These are phyloP conservation scores for Akebia trifoliata DNA, from an alignment of 164 flowering plant species.

Conservation along the genomic window DNA sequence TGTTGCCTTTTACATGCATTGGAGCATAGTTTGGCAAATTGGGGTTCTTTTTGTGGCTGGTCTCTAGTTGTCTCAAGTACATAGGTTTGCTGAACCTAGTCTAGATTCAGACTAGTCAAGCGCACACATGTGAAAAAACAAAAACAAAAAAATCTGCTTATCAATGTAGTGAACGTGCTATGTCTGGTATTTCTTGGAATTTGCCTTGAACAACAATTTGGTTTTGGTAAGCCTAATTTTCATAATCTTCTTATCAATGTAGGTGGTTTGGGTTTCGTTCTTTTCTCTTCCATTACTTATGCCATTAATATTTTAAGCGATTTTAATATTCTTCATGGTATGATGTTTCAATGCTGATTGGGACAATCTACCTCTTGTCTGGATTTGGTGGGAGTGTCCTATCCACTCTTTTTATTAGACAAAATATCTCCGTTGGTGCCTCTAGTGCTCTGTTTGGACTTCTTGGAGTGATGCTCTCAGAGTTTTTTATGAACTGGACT, in stretches of 20 bases:
- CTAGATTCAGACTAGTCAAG: too few species aligned
- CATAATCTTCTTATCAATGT: neutral
- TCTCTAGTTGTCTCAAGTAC: too few species aligned
- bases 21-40: too few species aligned
- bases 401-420: conserved; percentile 53
- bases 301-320: conserved; percentile 19
- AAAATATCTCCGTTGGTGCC: conserved; percentile 71
- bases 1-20: too few species aligned
- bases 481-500: conserved; percentile 72
- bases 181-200: conserved; percentile 71
- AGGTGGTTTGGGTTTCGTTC: too few species aligned
- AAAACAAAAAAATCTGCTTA: too few species aligned
- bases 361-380: conserved; percentile 58
- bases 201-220: conserved; percentile 87
- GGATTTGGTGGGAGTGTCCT: conserved; percentile 78
- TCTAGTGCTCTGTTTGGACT: conserved; percentile 93
- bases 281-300: too few species aligned
- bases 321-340: conserved; percentile 4
- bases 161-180: conserved; percentile 76
- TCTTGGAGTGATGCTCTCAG: conserved; percentile 90
- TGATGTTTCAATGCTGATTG: conserved; percentile 56
- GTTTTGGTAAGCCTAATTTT: conserved; percentile 82
- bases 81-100: too few species aligned
- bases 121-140: too few species aligned
- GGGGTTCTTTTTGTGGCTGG: too few species aligned